Evolutionary conservation across 805 yeast species (phyloP).

Genomic region (Cyberlindnera lachancei): DNA sequence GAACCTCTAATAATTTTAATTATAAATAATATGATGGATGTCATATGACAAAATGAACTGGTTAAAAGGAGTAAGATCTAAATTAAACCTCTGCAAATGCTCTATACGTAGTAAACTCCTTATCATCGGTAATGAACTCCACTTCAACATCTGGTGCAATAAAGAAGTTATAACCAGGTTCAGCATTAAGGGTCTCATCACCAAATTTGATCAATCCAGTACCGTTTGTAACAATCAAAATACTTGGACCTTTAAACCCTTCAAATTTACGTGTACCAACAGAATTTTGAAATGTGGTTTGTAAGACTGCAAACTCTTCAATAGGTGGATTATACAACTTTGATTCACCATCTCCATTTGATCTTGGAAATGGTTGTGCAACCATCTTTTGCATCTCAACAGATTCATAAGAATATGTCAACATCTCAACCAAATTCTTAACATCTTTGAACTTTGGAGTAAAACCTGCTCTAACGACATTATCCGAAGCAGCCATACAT

Average conservation of each 20-base stretch:
- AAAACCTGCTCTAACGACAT: constrained; percentile 97
- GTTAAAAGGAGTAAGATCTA: background rate
- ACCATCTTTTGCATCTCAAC: constrained; percentile 92
- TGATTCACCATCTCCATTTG: constrained; percentile 59
- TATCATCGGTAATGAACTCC: constrained; percentile 45
- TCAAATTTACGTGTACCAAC: constrained; percentile 49
- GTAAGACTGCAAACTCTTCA: constrained; percentile 91
- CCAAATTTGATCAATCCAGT: constrained; percentile 47
- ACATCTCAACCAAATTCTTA: constrained; percentile 76
- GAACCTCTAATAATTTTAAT: background rate
- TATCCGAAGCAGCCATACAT: constrained; percentile 99
- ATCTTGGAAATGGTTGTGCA: constrained; percentile 39
- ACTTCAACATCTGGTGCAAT: constrained; percentile 71
- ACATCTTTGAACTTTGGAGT: constrained; percentile 99
- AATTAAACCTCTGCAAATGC: constrained; percentile 67
- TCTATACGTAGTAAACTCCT: constrained; percentile 72
- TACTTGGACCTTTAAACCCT: constrained; percentile 78
- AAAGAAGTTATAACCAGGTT: constrained; percentile 76
- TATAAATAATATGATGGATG: background rate
- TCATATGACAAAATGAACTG: background rate
- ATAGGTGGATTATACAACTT: constrained; percentile 90
- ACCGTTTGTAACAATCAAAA: constrained; percentile 79
- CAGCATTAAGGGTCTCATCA: constrained; percentile 38
- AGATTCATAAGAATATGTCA: constrained; percentile 82
- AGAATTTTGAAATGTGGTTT: constrained; percentile 52